Evolutionary conservation across 257 asterid genomes (phyloP).

Genomic region (Penstemon eatonii): DNA sequence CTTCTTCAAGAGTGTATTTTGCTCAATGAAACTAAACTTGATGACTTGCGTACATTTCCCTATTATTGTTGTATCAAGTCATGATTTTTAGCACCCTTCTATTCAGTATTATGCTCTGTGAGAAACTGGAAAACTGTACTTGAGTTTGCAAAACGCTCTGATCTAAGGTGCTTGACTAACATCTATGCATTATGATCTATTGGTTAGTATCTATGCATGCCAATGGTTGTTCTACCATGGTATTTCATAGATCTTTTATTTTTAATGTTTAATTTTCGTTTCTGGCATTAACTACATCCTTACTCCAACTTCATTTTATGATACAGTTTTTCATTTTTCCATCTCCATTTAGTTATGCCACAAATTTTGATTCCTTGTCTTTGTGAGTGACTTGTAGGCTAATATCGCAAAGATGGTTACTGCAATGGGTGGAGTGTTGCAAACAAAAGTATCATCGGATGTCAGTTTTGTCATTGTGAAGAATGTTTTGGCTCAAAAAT

Average conservation of each 20-base stretch:
- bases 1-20: constrained; percentile 9
- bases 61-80: constrained; percentile 19
- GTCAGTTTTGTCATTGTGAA: constrained; percentile 86
- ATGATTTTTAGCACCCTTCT: constrained; percentile 6
- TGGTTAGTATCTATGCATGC: background rate
- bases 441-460: constrained; percentile 66
- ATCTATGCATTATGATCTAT: constrained; percentile 11
- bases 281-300: background rate
- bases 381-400: constrained; percentile 50
- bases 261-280: constrained; percentile 11
- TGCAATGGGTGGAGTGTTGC: constrained; percentile 91
- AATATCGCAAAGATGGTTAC: constrained; percentile 65
- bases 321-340: background rate
- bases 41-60: constrained; percentile 15
- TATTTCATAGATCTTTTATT: background rate
- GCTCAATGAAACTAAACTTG: background rate
- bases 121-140: constrained; percentile 13
- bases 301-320: background rate
- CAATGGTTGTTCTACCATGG: constrained; percentile 6
- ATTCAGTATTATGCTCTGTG: constrained; percentile 19
- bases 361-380: constrained; percentile 27
- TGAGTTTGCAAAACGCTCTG: constrained; percentile 10
- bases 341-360: constrained; percentile 4
- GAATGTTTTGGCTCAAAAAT: constrained; percentile 81
- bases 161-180: constrained; percentile 4